Conservation (phyloP, 768 basidiomycete genomes). For the Holtermannia corniformis region DNA sequence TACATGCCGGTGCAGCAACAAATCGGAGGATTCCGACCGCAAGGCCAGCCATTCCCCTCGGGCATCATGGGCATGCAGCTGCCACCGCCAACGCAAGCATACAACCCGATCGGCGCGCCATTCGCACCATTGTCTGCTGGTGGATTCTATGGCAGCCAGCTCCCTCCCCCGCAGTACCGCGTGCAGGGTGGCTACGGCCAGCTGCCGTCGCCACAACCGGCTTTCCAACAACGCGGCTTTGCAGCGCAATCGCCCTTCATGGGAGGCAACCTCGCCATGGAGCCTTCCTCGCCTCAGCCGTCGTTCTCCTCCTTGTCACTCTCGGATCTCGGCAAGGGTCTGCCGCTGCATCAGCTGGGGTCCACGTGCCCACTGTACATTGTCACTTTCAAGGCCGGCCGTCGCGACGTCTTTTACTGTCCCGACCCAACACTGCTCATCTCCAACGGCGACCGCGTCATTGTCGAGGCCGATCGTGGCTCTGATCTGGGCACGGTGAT, state of each 20-base stretch:
- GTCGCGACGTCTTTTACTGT: constrained; percentile 88
- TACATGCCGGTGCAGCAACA: not conserved
- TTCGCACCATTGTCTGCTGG: too few relatives aligned
- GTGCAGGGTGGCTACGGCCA: not conserved
- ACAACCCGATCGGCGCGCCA: not conserved
- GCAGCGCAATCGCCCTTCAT: constrained; percentile 3
- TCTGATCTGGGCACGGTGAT: constrained; percentile 78
- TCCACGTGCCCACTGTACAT: constrained; percentile 84
- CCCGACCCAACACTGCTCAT: constrained; percentile 60
- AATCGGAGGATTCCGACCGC: not conserved
- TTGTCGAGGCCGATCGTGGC: constrained; percentile 93
- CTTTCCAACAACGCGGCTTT: not conserved
- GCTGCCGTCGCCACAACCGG: not conserved
- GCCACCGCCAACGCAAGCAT: not conserved
- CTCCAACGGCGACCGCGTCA: constrained; percentile 79
- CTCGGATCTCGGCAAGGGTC: constrained; percentile 64
- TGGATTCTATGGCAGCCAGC: too few relatives aligned
- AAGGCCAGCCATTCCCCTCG: not conserved
- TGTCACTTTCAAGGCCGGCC: constrained; percentile 93
- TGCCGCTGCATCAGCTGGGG: constrained; percentile 75
- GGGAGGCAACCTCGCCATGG: not conserved
- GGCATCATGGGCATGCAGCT: not conserved
- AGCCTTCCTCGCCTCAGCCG: constrained; percentile 2
- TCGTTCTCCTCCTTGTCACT: constrained; percentile 31
- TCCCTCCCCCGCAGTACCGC: not conserved